These are phyloP conservation scores for Globisporangium nodosum DNA, from an alignment of 352 stramenopile species.

Conservation along the genomic window DNA sequence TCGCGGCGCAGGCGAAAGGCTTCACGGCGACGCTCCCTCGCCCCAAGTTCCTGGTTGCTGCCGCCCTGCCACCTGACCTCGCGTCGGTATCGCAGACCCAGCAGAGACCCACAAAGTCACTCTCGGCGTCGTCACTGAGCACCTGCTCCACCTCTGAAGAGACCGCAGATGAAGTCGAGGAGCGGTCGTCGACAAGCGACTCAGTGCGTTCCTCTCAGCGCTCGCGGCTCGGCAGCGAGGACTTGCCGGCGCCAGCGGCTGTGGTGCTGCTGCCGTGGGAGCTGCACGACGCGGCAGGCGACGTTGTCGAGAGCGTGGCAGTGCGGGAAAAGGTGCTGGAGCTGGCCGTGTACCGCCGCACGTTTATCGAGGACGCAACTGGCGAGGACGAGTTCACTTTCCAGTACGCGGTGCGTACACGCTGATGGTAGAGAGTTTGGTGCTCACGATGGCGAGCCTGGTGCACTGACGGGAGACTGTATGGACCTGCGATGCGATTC, in stretches of 20 bases:
- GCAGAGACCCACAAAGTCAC: conserved; percentile 1
- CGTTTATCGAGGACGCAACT: conserved; percentile 47
- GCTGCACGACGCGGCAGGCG: conserved; percentile 23
- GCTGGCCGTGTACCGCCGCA: conserved; percentile 56
- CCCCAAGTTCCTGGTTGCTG: conserved; percentile 10
- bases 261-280: conserved; percentile 46
- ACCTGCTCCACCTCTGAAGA: conserved; percentile 5
- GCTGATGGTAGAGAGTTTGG: not conserved
- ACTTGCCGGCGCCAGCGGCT: conserved; percentile 2
- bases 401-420: conserved; percentile 23
- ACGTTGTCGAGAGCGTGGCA: conserved; percentile 25
- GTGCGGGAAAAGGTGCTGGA: conserved; percentile 53
- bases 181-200: not conserved
- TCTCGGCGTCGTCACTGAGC: conserved; percentile 10
- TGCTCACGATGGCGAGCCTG: not conserved
- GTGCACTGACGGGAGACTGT: not conserved
- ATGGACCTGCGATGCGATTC: not conserved
- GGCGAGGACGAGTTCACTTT: conserved; percentile 69
- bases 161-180: conserved; percentile 3
- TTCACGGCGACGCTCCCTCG: conserved; percentile 12
- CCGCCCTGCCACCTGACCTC: not conserved
- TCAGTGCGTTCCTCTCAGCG: not conserved
- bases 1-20: conserved; percentile 14
- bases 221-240: conserved; percentile 6
- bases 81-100: conserved; percentile 1